Conservation (phyloP, 768 basidiomycete species). For the Boletus patriciae region DNA sequence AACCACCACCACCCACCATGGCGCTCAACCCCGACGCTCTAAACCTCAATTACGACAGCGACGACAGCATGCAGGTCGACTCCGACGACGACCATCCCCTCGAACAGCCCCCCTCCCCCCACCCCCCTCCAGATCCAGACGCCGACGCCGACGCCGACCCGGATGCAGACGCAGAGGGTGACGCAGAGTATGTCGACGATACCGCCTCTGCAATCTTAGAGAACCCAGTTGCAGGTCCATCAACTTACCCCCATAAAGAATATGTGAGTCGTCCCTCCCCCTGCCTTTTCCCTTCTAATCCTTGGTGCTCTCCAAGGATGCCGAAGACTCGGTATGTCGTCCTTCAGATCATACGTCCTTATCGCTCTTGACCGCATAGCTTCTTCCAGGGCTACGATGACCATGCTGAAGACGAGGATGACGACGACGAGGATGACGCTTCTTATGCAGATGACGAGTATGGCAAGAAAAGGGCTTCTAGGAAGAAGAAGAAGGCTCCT, state of each 20-base stretch:
- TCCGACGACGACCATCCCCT: constrained; percentile 45
- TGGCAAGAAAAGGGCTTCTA: constrained; percentile 63
- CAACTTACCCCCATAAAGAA: constrained; percentile 51
- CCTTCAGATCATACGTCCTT: constrained; percentile 7
- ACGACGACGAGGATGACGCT: constrained; percentile 74
- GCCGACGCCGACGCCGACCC: constrained; percentile 61
- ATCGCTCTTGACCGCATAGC: constrained; percentile 36
- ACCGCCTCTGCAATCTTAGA: constrained; percentile 37
- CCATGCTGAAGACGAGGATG: constrained; percentile 50
- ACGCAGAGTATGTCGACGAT: constrained; percentile 42
- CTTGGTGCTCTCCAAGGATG: constrained; percentile 21
- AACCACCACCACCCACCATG: constrained; percentile 37
- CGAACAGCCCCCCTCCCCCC: constrained; percentile 18
- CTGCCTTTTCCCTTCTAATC: constrained; percentile 1
- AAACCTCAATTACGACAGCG: constrained; percentile 52
- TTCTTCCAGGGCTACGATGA: constrained; percentile 60
- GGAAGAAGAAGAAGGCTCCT: constrained; percentile 56
- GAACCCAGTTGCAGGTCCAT: constrained; percentile 40
- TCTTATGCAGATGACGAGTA: constrained; percentile 80
- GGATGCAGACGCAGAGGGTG: constrained; percentile 43
- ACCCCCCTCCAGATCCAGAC: constrained; percentile 34
- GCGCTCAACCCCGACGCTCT: constrained; percentile 44
- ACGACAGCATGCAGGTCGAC: constrained; percentile 72
- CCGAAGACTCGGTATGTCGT: constrained; percentile 34
- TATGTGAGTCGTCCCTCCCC: constrained; percentile 49